These are phyloP conservation scores for Marasmius oreades DNA, from an alignment of 1,284 basidiomycete genomes.

Conservation along the genomic window DNA sequence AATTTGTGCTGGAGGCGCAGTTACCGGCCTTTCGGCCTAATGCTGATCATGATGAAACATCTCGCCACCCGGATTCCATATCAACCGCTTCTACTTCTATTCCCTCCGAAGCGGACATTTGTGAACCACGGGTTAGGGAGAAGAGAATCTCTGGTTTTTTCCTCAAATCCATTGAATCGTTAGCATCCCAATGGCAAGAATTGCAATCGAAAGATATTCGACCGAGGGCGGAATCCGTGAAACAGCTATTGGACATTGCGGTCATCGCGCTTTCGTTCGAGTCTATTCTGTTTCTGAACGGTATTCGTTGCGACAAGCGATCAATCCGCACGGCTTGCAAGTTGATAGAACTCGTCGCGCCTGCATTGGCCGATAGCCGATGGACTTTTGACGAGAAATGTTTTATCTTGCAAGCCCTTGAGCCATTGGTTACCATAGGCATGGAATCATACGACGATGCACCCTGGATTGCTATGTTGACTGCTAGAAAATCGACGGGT, in stretches of 20 bases:
- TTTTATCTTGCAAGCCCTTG: slow-evolving; percentile 60
- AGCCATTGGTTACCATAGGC: slow-evolving; percentile 48
- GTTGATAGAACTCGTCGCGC: slow-evolving; percentile 42
- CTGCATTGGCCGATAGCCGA: slow-evolving; percentile 37
- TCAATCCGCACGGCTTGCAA: slow-evolving; percentile 61
- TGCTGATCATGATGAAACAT: not conserved
- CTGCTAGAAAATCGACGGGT: slow-evolving; percentile 63
- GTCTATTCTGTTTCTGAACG: slow-evolving; percentile 59
- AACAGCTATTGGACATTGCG: slow-evolving; percentile 66
- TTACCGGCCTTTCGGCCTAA: slow-evolving; percentile 43
- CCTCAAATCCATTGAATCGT: slow-evolving; percentile 51
- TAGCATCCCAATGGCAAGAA: slow-evolving; percentile 47
- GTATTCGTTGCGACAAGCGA: slow-evolving; percentile 53
- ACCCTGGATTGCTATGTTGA: slow-evolving; percentile 54
- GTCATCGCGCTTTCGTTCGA: slow-evolving; percentile 68
- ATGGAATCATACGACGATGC: slow-evolving; percentile 25
- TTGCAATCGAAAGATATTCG: slow-evolving; percentile 29
- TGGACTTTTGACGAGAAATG: slow-evolving; percentile 64
- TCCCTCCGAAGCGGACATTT: slow-evolving; percentile 28
- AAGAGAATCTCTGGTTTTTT: slow-evolving; percentile 67
- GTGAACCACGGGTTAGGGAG: slow-evolving; percentile 49
- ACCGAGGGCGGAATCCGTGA: slow-evolving; percentile 57
- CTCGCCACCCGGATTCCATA: not conserved
- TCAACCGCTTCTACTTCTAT: not conserved
- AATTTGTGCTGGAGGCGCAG: slow-evolving; percentile 63